Conservation (phyloP, 2,329 filamentous ascomycete genomes). For the Fragosphaeria purpurea region DNA sequence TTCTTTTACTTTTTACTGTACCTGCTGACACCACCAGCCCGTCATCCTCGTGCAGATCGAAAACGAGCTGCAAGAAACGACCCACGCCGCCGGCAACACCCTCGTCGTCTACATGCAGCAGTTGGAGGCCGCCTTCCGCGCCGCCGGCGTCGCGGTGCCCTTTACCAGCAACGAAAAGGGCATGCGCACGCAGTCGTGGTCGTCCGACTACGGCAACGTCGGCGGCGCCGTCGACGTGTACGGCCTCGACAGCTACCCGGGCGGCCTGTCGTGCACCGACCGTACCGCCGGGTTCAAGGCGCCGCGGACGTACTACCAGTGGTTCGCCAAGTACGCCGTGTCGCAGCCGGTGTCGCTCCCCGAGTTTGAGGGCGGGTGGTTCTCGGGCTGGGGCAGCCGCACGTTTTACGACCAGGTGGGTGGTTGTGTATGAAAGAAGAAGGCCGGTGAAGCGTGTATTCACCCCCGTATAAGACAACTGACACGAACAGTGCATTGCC, state of each 20-base stretch:
- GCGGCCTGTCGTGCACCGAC: slow-evolving; percentile 39
- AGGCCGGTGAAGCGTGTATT: too few species aligned
- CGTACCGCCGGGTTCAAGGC: slow-evolving; percentile 37
- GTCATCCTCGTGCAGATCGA: slow-evolving; percentile 73
- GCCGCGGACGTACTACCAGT: slow-evolving; percentile 43
- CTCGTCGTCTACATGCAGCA: slow-evolving; percentile 12
- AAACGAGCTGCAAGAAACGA: slow-evolving; percentile 54
- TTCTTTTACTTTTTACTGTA: too few species aligned
- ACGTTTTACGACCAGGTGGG: slow-evolving; percentile 38
- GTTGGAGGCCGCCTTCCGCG: slow-evolving; percentile 8
- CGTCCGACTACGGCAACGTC: slow-evolving; percentile 43
- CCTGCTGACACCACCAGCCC: slow-evolving; percentile 26
- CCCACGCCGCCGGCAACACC: slow-evolving; percentile 10
- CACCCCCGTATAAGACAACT: too few species aligned
- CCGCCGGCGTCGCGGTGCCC: slow-evolving; percentile 9
- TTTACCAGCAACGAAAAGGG: slow-evolving; percentile 20
- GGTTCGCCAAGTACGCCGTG: slow-evolving; percentile 45
- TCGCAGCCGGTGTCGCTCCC: slow-evolving; percentile 43
- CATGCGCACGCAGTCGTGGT: slow-evolving; percentile 38
- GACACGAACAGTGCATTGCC: slow-evolving; percentile 23
- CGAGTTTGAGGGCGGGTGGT: slow-evolving; percentile 54
- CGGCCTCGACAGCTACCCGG: slow-evolving; percentile 36
- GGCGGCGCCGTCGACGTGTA: slow-evolving; percentile 44
- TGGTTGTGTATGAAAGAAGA: neutral
- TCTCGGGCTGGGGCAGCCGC: slow-evolving; percentile 55